phyloP scores from a whole-genome alignment of 768 basidiomycete species.

The Suillus decipiens region DNA sequence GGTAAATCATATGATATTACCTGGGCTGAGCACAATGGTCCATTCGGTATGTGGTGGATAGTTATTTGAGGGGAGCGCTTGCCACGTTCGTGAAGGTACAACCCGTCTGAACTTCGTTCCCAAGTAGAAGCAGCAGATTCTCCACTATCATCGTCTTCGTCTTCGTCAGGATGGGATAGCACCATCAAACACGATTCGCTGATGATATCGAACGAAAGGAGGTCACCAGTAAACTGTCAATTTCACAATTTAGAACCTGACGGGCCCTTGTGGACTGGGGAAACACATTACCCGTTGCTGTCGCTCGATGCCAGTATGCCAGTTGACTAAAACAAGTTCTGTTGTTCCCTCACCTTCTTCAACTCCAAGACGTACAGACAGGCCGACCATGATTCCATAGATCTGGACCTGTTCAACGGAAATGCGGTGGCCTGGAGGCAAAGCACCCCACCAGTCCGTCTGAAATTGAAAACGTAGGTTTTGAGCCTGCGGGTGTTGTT shows the following conservation, averaged over 20 bases:
- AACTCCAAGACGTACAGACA: slow-evolving; percentile 31
- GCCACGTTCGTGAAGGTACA: slow-evolving; percentile 31
- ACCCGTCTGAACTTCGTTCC: slow-evolving; percentile 32
- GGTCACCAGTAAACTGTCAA: slow-evolving; percentile 27
- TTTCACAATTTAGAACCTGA: neutral
- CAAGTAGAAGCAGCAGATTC: slow-evolving; percentile 18
- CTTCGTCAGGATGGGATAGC: slow-evolving; percentile 33
- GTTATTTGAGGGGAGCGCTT: slow-evolving; percentile 33
- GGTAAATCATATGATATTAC: slow-evolving; percentile 52
- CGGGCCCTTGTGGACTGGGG: neutral
- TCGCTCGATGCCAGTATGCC: slow-evolving; percentile 26
- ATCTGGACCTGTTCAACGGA: slow-evolving; percentile 32
- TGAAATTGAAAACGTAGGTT: slow-evolving; percentile 30
- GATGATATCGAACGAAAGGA: slow-evolving; percentile 33
- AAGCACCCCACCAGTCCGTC: slow-evolving; percentile 37
- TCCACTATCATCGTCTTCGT: slow-evolving; percentile 32
- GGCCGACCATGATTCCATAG: slow-evolving; percentile 26
- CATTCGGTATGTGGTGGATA: slow-evolving; percentile 24
- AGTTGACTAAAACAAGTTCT: slow-evolving; percentile 32
- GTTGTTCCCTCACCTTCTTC: slow-evolving; percentile 35
- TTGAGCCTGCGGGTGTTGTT: slow-evolving; percentile 49
- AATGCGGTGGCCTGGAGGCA: slow-evolving; percentile 34
- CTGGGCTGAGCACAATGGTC: slow-evolving; percentile 14
- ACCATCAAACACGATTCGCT: slow-evolving; percentile 28
- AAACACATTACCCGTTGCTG: slow-evolving; percentile 1